phyloP scores from a whole-genome alignment of 192 early-diverging fungal genomes.

The Coemansia sp. region DNA sequence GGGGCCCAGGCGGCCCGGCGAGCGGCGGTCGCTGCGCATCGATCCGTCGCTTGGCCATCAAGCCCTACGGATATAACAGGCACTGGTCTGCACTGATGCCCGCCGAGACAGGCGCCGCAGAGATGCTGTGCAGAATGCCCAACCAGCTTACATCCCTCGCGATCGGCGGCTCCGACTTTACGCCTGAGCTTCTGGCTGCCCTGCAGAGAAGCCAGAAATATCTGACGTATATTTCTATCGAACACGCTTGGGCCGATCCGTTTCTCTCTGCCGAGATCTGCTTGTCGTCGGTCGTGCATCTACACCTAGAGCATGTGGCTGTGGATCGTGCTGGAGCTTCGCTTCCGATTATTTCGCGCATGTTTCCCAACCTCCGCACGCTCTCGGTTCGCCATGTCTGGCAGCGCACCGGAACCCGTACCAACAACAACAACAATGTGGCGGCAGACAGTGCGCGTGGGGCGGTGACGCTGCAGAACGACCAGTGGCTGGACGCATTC shows the following conservation, averaged over 20 bases:
- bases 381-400: slow-evolving; percentile 46
- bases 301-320: slow-evolving; percentile 44
- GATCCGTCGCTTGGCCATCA: slow-evolving; percentile 27
- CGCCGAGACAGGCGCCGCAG: slow-evolving; percentile 25
- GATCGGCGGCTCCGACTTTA: slow-evolving; percentile 35
- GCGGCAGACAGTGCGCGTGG: slow-evolving; percentile 29
- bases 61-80: slow-evolving; percentile 48
- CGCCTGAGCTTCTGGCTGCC: slow-evolving; percentile 31
- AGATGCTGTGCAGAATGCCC: slow-evolving; percentile 15
- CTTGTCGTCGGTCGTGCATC: slow-evolving; percentile 15
- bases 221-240: slow-evolving; percentile 21
- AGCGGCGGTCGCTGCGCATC: not conserved
- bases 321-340: slow-evolving; percentile 6
- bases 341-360: slow-evolving; percentile 25
- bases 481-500: slow-evolving; percentile 21
- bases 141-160: slow-evolving; percentile 31
- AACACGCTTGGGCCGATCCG: slow-evolving; percentile 37
- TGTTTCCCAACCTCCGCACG: slow-evolving; percentile 30
- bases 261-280: slow-evolving; percentile 9
- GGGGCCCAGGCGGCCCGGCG: not conserved
- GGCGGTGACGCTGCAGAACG: slow-evolving; percentile 44
- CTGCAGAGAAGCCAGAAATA: slow-evolving; percentile 27
- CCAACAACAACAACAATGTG: not conserved
- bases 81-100: slow-evolving; percentile 40
- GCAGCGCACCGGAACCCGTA: slow-evolving; percentile 11